Conservation (phyloP, 768 basidiomycete species). For the Rhizopogon vinicolor region DNA sequence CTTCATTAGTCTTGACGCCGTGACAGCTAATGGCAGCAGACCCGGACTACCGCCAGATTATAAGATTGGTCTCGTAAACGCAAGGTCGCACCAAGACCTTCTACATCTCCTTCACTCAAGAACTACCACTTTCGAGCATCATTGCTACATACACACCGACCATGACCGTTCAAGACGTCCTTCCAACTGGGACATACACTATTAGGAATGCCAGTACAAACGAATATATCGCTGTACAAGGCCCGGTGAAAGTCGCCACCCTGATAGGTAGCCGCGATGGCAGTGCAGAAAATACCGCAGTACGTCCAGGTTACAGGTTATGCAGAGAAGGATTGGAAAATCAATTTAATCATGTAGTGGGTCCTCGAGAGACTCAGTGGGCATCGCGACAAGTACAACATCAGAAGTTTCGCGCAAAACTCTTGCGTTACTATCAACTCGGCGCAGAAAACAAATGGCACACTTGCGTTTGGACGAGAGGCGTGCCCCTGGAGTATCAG, state of each 20-base stretch:
- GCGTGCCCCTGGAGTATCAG: background rate
- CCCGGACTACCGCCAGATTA: background rate
- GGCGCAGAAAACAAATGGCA: background rate
- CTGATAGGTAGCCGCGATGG: background rate
- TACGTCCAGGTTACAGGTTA: background rate
- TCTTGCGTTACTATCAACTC: background rate
- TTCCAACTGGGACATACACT: background rate
- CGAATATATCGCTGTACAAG: background rate
- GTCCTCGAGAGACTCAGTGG: slow-evolving; percentile 1
- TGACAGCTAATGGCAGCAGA: too few species aligned
- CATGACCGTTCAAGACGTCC: background rate
- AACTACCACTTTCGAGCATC: background rate
- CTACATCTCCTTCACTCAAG: background rate
- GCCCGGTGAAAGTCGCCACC: background rate
- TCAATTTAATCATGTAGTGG: background rate
- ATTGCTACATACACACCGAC: background rate
- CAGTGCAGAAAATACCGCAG: background rate
- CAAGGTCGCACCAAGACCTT: background rate
- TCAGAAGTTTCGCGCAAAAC: background rate
- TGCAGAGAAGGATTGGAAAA: background rate
- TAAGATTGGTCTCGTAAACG: background rate
- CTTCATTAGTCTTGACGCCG: background rate
- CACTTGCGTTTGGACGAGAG: background rate
- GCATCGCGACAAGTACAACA: background rate
- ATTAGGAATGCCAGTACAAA: background rate